These are phyloP conservation scores for Trypethelium eluteriae DNA, from an alignment of 495 filamentous ascomycete species.

Conservation along the genomic window DNA sequence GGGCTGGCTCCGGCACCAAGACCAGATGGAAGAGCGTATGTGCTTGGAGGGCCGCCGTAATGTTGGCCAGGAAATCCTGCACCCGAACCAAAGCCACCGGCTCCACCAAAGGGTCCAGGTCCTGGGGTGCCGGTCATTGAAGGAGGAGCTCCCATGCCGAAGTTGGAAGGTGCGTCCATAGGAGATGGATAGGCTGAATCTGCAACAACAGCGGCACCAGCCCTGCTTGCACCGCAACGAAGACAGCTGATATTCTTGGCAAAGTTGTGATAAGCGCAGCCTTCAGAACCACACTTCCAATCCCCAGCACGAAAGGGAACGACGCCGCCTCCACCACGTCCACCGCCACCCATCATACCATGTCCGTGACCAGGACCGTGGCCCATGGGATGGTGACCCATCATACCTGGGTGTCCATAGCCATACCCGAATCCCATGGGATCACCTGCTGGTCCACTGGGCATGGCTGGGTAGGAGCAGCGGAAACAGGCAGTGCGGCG, in stretches of 20 bases:
- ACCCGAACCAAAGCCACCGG: conserved; percentile 61
- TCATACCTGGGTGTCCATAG: conserved; percentile 71
- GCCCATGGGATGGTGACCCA: conserved; percentile 72
- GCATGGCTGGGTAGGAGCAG: conserved; percentile 92
- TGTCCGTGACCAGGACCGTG: conserved; percentile 66
- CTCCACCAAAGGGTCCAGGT: conserved; percentile 68
- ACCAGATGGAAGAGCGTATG: conserved; percentile 84
- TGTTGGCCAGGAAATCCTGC: conserved; percentile 73
- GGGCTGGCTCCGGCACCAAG: conserved; percentile 66
- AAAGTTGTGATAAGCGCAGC: conserved; percentile 98
- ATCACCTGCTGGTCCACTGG: conserved; percentile 62
- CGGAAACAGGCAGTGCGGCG: conserved; percentile 97
- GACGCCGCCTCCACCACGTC: conserved; percentile 72
- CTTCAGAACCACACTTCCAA: conserved; percentile 97
- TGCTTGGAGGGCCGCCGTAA: conserved; percentile 81
- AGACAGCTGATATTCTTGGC: conserved; percentile 98
- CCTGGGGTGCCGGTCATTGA: conserved; percentile 82
- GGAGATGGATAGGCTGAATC: conserved; percentile 88
- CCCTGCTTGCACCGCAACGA: conserved; percentile 89
- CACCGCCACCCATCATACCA: conserved; percentile 60
- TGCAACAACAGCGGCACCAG: conserved; percentile 84
- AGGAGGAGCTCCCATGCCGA: conserved; percentile 52
- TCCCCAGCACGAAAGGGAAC: conserved; percentile 97
- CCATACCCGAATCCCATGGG: conserved; percentile 69
- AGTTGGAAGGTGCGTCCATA: conserved; percentile 76